Evolutionary conservation across 768 basidiomycete species (phyloP).

Genomic region (Mrakia blollopis): DNA sequence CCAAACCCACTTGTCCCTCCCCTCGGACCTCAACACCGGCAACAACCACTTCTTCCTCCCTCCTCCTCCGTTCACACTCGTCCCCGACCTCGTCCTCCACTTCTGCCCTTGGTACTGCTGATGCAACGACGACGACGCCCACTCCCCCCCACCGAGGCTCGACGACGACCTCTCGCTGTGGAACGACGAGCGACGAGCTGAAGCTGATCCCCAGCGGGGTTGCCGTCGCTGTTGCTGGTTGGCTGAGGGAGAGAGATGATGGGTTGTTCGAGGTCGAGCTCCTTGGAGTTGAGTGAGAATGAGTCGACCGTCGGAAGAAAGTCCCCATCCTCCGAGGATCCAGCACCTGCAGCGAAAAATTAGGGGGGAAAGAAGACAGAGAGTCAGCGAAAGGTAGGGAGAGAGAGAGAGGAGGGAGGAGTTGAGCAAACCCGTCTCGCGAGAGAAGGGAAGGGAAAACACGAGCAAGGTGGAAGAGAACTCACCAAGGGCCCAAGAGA

Average conservation of each 20-base stretch:
- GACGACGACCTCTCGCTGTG: background rate
- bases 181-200: constrained; percentile 11
- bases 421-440: background rate
- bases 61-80: background rate
- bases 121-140: background rate
- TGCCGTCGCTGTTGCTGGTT: background rate
- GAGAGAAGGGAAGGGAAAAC: background rate
- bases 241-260: background rate
- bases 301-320: constrained; percentile 19
- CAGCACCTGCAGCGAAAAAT: constrained; percentile 11
- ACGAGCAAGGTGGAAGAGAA: background rate
- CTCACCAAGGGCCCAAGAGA: constrained; percentile 28
- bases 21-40: constrained; percentile 23
- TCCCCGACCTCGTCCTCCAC: background rate
- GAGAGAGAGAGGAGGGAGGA: background rate
- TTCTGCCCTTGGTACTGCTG: background rate
- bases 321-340: constrained; percentile 30
- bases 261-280: constrained; percentile 1
- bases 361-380: background rate
- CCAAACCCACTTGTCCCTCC: constrained; percentile 29
- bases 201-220: background rate
- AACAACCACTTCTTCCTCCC: constrained; percentile 24
- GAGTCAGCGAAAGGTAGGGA: background rate
- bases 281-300: constrained; percentile 29
- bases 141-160: background rate